These are phyloP conservation scores for Spathaspora sp. DNA, from an alignment of 805 yeast species.

Conservation along the genomic window DNA sequence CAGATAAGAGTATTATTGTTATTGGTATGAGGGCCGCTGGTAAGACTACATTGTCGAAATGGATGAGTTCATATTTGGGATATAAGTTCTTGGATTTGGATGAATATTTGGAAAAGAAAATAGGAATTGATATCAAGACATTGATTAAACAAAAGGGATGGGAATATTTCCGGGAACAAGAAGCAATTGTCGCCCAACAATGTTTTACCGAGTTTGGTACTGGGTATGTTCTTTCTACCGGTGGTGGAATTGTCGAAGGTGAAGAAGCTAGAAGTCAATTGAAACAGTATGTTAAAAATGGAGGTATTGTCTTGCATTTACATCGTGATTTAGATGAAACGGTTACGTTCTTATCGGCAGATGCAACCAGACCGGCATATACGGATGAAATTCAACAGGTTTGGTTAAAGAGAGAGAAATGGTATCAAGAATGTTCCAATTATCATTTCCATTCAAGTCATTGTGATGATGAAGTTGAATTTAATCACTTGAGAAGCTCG, in stretches of 20 bases:
- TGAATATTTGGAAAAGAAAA: constrained; percentile 55
- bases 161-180: constrained; percentile 79
- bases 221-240: constrained; percentile 81
- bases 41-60: constrained; percentile 77
- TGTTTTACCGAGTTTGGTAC: constrained; percentile 35
- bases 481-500: constrained; percentile 52
- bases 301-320: constrained; percentile 84
- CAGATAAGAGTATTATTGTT: constrained; percentile 59
- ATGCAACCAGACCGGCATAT: constrained; percentile 86
- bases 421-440: constrained; percentile 80
- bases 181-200: constrained; percentile 52
- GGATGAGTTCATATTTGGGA: constrained; percentile 70
- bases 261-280: constrained; percentile 62
- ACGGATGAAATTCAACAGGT: constrained; percentile 75
- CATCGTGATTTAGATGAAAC: constrained; percentile 86
- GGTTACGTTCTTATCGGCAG: constrained; percentile 67
- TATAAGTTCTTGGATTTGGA: constrained; percentile 77
- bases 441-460: constrained; percentile 74
- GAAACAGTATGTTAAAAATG: constrained; percentile 47
- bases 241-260: constrained; percentile 93
- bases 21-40: constrained; percentile 99
- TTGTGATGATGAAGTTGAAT: constrained; percentile 53
- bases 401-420: constrained; percentile 75
- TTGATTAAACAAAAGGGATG: constrained; percentile 70
- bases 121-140: constrained; percentile 51